Base-by-base conservation (phyloP, 1,284 basidiomycete species). In the Sanghuangporus baumii region DNA sequence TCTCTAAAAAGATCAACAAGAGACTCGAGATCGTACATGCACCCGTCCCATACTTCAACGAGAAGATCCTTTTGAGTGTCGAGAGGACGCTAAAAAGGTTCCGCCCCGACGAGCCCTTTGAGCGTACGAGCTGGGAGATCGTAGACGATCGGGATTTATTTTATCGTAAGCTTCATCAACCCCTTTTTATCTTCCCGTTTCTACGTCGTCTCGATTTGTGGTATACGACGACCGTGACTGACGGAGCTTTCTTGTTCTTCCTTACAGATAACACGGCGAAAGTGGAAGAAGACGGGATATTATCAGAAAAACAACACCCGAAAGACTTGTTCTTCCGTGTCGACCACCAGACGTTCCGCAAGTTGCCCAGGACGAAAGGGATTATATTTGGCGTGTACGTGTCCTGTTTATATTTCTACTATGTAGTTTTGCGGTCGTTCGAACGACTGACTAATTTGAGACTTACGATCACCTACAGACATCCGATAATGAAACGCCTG, bases 311-410 rank as follows among this genome's bases (percentile, higher is more conserved):
- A 43, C 62, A 70, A 23, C 71, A 73, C 23, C 69, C 72, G 11
- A 71, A 73, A 55, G 73, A 74, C 59, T 67, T 76, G 7, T 74
- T 69, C 62, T 72, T 75, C 46, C 71, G 74, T 18, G 71, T 75
- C 54, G 73, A 74, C 60, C 73, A 74, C 62, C 74, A 79, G 69
- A 77, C 76, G 4, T 79, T 79, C 68, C 72, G 76, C 67, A 79
- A 79, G 69, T 72, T 79, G 3, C 77, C 76, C 1, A 67, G 71
- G 23, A 71, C 74, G 18, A 70, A 70, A 41, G 74, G 69, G 6
- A 76, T 78, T 60, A 74, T 75, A 26, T 78, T 78, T 61, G 76
- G 76, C 47, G 76, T 79, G 73, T 74, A 55, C 43, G 73, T 64
- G 1, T 31, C 38, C 37, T 34, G 16, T 26, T 38, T 11, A 7